phyloP scores from a whole-genome alignment of 495 filamentous ascomycete genomes.

The Trichoderma reesei region DNA sequence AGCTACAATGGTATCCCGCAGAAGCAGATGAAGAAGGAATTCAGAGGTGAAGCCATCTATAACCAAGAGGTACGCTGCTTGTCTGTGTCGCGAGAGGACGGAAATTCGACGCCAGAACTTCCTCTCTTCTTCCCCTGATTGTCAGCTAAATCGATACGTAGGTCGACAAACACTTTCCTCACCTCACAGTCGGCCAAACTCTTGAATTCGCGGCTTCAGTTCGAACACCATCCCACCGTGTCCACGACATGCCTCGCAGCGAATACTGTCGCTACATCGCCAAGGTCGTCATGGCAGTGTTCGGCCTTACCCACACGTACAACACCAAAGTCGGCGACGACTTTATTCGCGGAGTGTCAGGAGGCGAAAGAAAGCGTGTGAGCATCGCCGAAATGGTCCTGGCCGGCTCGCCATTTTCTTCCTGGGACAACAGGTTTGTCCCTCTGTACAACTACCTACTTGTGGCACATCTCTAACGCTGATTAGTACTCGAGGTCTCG shows the following conservation, averaged over 20 bases:
- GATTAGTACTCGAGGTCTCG: constrained; percentile 40
- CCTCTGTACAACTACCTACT: no score
- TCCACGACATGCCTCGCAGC: constrained; percentile 48
- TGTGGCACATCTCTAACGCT: background rate
- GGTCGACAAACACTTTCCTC: constrained; percentile 56
- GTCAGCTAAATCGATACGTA: constrained; percentile 17
- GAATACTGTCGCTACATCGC: constrained; percentile 60
- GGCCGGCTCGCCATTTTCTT: constrained; percentile 34
- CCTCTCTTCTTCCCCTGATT: background rate
- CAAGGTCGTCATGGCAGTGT: constrained; percentile 61
- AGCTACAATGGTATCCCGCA: constrained; percentile 43
- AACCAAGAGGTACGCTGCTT: constrained; percentile 21
- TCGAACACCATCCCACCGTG: constrained; percentile 58
- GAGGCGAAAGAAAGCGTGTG: constrained; percentile 47
- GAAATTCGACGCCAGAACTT: constrained; percentile 12
- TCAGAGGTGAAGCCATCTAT: constrained; percentile 56
- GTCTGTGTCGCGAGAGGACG: constrained; percentile 21
- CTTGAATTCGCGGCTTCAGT: constrained; percentile 53
- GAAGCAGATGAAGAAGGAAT: constrained; percentile 45
- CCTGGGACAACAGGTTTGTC: constrained; percentile 39
- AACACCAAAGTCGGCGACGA: constrained; percentile 79
- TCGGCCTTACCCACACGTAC: constrained; percentile 50
- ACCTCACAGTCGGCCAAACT: constrained; percentile 58
- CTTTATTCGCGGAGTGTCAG: constrained; percentile 59
- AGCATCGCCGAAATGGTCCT: constrained; percentile 44